A percentile compares a stretch with the other conserved stretches of the same genome.
Conservation (phyloP, 768 basidiomycete species). For the Kwoniella sp. region DNA sequence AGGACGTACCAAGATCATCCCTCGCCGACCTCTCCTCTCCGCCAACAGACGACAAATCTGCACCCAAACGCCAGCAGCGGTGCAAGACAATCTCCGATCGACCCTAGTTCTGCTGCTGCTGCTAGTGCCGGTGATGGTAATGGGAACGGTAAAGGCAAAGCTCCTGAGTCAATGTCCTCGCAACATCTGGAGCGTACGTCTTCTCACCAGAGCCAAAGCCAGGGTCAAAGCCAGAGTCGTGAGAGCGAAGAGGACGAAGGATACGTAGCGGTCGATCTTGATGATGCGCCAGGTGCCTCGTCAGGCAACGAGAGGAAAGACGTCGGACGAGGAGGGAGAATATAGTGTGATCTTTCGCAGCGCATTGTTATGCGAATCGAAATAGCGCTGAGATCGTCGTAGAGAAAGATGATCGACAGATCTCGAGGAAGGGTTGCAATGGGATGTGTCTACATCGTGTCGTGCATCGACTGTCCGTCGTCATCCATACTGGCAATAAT, state of each 20-base stretch:
- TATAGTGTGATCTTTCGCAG: neutral
- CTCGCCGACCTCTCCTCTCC: conserved; percentile 4
- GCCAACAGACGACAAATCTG: neutral
- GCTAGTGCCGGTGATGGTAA: no score
- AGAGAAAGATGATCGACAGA: neutral
- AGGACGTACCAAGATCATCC: conserved; percentile 16
- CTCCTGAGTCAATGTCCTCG: neutral
- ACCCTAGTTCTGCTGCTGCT: neutral
- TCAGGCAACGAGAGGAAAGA: neutral
- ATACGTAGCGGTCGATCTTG: conserved; percentile 25
- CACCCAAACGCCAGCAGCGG: neutral
- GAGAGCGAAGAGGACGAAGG: conserved; percentile 10
- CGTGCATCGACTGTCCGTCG: no score
- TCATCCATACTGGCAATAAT: no score
- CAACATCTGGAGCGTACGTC: neutral
- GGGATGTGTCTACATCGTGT: no score
- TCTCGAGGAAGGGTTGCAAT: no score
- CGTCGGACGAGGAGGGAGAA: conserved; percentile 19
- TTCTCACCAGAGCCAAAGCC: neutral
- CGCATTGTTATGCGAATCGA: no score
- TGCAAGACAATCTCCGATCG: neutral
- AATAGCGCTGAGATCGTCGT: no score
- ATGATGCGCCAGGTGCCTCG: neutral
- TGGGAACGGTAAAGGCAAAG: neutral
- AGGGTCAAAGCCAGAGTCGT: neutral